Evolutionary conservation across 495 filamentous ascomycete genomes (phyloP), one percentile per base, ranked within the genome.

Genomic region (Trichoderma erinaceum): DNA sequence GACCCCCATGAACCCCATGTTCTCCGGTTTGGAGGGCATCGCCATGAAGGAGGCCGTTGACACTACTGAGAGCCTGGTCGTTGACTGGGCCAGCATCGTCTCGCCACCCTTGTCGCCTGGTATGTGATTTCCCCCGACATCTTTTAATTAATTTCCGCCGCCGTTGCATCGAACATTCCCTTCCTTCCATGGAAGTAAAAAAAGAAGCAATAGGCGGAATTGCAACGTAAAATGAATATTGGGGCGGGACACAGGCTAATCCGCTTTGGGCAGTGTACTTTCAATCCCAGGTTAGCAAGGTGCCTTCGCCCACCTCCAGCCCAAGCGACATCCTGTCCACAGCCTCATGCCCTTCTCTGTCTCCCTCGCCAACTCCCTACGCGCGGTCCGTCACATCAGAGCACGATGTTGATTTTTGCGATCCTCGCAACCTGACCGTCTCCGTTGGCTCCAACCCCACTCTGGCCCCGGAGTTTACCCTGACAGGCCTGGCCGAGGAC

Each of bases 21-120:
- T 93, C 79, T 89, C 92, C 74, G 78, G 86, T 5, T 81, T 89
- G 44, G 90, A 92, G 41, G 87, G 86, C 69, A 83, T 92, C 67
- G 88, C 93, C 72, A 89, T 89, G 71, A 96, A 97, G 83, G 86
- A 92, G 71, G 89, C 87, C 32, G 91, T 91, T 71, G 87, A 93
- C 79, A 85, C 85, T 15, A 85, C 88, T 50, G 88, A 95, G 80
- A 87, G 87, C 70, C 88, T 91, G 63, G 85, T 83, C 71, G 83
- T 88, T 71, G 90, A 94, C 68, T 96, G 90, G 89, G 79, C 87
- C 46, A 86, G 86, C 73, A 88, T 86, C 52, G 84, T 84, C 21
- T 96, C 92, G 27, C 93, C 95, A 68, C 92, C 92, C 11, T 84
- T 98, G 83, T 95, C 93, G 74, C 95, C 95, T 86, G 90, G 93